Conservation (phyloP, 108 stramenopile genomes). For the Cyclotella distinguenda region DNA sequence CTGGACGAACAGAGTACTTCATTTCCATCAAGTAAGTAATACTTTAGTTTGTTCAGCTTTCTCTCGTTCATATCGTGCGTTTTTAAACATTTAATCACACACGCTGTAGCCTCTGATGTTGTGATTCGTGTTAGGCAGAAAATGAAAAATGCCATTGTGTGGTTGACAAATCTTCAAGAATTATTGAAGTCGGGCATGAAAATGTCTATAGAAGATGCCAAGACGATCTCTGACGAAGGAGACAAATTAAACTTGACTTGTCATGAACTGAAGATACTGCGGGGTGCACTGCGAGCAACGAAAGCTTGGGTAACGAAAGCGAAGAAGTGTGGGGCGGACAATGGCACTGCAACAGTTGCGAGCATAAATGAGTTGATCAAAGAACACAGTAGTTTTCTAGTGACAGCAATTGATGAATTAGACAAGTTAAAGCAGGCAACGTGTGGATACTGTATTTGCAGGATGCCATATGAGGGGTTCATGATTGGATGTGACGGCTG, state of each 20-base stretch:
- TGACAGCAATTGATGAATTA: constrained; percentile 72
- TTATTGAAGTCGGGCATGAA: constrained; percentile 49
- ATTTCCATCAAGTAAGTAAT: constrained; percentile 66
- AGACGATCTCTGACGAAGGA: constrained; percentile 51
- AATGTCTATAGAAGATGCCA: constrained; percentile 58
- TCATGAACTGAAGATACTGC: constrained; percentile 55
- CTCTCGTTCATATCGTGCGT: background rate
- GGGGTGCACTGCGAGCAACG: constrained; percentile 48
- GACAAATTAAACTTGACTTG: constrained; percentile 61
- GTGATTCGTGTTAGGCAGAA: constrained; percentile 56
- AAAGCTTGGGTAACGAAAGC: constrained; percentile 62
- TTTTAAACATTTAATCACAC: background rate
- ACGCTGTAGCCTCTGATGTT: constrained; percentile 49
- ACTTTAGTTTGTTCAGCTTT: background rate
- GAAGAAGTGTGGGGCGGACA: constrained; percentile 48
- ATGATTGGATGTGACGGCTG: constrained; percentile 95
- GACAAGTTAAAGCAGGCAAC: constrained; percentile 59
- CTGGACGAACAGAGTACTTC: constrained; percentile 43
- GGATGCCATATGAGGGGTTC: constrained; percentile 92
- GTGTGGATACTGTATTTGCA: constrained; percentile 86
- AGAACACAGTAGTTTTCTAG: constrained; percentile 64
- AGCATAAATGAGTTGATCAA: constrained; percentile 57
- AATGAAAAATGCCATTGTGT: constrained; percentile 43
- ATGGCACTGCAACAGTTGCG: constrained; percentile 35
- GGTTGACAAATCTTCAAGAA: constrained; percentile 38